These are phyloP conservation scores for Escovopsis sp. DNA, from an alignment of 2,329 filamentous ascomycete species.

Conservation along the genomic window DNA sequence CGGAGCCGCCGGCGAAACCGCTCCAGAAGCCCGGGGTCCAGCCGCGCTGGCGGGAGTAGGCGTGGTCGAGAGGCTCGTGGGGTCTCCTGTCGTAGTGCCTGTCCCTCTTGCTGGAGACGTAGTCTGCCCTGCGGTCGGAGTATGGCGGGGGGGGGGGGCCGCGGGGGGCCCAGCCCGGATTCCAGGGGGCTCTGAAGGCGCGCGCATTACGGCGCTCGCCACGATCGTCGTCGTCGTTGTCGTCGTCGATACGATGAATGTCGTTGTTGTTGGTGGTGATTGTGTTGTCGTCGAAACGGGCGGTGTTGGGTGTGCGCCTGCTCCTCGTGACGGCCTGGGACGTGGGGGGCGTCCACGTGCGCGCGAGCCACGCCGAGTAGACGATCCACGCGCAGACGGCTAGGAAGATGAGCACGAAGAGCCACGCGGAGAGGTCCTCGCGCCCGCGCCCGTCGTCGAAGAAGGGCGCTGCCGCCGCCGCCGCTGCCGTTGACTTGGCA, in stretches of 20 bases:
- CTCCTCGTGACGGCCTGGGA: too few relatives aligned
- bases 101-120: conserved; percentile 1
- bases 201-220: conserved; percentile 25
- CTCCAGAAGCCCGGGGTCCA: conserved; percentile 68
- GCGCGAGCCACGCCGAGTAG: conserved; percentile 30
- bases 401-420: conserved; percentile 51
- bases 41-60: conserved; percentile 19
- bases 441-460: conserved; percentile 17
- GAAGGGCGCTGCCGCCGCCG: conserved; percentile 14
- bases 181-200: conserved; percentile 26
- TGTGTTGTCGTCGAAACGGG: conserved; percentile 5
- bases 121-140: conserved; percentile 22
- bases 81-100: too few relatives aligned
- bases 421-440: conserved; percentile 20
- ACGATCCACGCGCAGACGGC: conserved; percentile 46
- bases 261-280: conserved; percentile 5
- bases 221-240: conserved; percentile 10
- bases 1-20: conserved; percentile 51
- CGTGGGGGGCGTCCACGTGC: neutral
- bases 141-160: conserved; percentile 40
- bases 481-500: too few relatives aligned
- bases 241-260: too few relatives aligned
- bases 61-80: too few relatives aligned
- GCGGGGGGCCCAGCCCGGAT: conserved; percentile 23
- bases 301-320: too few relatives aligned